A percentile compares a stretch with the other conserved stretches of the same genome.
phyloP scores from a whole-genome alignment of 768 basidiomycete genomes.

The Xerocomellus dryophilus region DNA sequence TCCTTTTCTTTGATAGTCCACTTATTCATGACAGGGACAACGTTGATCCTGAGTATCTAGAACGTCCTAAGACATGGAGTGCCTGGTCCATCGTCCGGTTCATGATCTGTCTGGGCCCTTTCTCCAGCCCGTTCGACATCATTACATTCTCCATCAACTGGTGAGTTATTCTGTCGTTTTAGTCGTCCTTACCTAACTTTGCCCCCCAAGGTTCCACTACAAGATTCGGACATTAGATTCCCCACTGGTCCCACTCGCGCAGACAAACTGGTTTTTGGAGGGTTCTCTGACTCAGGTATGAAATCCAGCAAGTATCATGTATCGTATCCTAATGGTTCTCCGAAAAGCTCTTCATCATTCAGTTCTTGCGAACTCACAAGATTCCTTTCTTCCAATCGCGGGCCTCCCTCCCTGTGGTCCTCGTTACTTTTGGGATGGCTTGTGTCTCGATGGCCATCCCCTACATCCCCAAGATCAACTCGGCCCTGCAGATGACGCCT shows the following conservation, averaged over 20 bases:
- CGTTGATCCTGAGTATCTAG: constrained; percentile 37
- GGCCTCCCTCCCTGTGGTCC: constrained; percentile 25
- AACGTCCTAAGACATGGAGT: constrained; percentile 30
- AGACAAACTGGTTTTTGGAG: constrained; percentile 38
- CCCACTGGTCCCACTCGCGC: constrained; percentile 31
- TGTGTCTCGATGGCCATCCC: constrained; percentile 34
- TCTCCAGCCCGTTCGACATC: constrained; percentile 37
- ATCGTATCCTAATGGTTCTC: not conserved
- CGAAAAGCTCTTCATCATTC: constrained; percentile 31
- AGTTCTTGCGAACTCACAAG: constrained; percentile 32
- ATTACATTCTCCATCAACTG: constrained; percentile 33
- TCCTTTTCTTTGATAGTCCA: not conserved
- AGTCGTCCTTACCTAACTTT: not conserved
- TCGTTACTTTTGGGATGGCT: constrained; percentile 32
- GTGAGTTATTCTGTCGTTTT: constrained; percentile 8
- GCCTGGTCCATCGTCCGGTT: constrained; percentile 36
- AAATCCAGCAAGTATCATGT: not conserved
- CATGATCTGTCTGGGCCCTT: constrained; percentile 36
- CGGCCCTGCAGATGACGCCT: constrained; percentile 27
- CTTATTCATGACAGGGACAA: constrained; percentile 31
- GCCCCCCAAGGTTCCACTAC: constrained; percentile 32
- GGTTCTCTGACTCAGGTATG: constrained; percentile 36
- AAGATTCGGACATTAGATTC: constrained; percentile 26
- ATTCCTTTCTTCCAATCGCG: constrained; percentile 33
- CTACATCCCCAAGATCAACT: constrained; percentile 31